Evolutionary conservation across 148 eudicot species (phyloP), one percentile per base, ranked within the genome.

Genomic region (Camellia sinensis): DNA sequence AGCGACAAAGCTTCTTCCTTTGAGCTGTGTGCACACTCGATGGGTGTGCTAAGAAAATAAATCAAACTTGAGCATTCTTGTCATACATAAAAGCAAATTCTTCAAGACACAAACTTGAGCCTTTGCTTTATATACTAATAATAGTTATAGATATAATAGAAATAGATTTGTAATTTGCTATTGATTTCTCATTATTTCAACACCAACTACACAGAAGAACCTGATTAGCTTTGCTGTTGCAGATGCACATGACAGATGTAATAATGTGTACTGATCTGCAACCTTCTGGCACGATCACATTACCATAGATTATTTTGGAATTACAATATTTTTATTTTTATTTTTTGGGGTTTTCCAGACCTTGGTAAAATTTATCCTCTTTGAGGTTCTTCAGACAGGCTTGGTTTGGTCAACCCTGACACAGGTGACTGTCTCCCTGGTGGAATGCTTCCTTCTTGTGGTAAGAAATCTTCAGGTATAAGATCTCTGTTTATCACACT

Each of bases 351-450:
- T 22, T 67, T 66, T 80, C 67, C 37, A 63, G 84, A 86, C 76
- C 87, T 82, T 88, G 97, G 97, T 93, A 91, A 86, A 92, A 93
- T 91, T 73, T 95, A 96, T 92, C 99, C 99, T 77, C 94, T 96
- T 66, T 98, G 98, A 79, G 99, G 99, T 82, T 88, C 99, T 71
- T 98, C 97, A 56, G 99, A 96, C 82, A 91, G 99, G 91, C 98
- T 96, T 90, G 98, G 95, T 71, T 90, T 96, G 80, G 94, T 93
- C 72, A 97, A 96, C 81, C 81, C 95, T 67, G 87, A 86, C 67
- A 87, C 98, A 46, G 97, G 97, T 80, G 99, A 96, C 85, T 96
- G 92, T 84, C 98, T 96, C 81, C 99, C 99, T 80, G 99, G 98
- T 57, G 99, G 98, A 80, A 91, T 93, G 98, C 98, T 96, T 87